Percentiles rank a stretch among this genome's conserved stretches.
phyloP scores from a whole-genome alignment of 179 eudicot species.

The Monotropa hypopitys region DNA sequence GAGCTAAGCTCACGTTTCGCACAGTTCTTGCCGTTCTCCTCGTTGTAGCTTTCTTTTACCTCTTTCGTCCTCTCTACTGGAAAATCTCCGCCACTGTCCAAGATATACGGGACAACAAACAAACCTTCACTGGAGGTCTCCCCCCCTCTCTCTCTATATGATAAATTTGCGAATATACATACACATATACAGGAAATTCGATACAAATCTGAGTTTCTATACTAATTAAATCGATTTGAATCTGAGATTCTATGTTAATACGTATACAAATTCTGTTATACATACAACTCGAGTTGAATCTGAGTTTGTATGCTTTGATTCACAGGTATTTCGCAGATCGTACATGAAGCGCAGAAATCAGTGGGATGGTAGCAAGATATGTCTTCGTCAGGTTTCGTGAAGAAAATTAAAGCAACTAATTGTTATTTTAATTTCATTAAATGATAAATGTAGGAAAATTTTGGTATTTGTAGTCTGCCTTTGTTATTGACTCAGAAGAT shows the following conservation, averaged over 20 bases:
- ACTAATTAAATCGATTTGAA: background rate
- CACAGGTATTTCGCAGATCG: constrained; percentile 36
- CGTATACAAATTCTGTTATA: background rate
- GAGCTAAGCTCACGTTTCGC: constrained; percentile 25
- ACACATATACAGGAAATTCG: background rate
- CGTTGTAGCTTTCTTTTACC: constrained; percentile 25
- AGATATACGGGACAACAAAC: constrained; percentile 39
- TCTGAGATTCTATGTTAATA: too few relatives aligned
- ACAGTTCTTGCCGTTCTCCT: constrained; percentile 13
- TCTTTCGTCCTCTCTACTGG: constrained; percentile 50
- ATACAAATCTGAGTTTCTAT: background rate
- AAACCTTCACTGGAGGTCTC: constrained; percentile 36
- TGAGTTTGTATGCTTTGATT: background rate
- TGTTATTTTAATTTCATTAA: background rate
- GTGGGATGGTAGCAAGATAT: constrained; percentile 35
- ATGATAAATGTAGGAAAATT: background rate
- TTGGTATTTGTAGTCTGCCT: background rate
- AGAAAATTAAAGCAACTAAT: background rate
- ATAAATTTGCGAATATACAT: background rate
- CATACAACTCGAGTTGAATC: background rate
- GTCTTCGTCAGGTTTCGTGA: constrained; percentile 4
- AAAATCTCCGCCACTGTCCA: constrained; percentile 50
- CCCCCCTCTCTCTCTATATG: background rate
- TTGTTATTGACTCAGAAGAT: background rate
- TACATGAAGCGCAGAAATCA: constrained; percentile 30